Evolutionary conservation across 345 rosid genomes (phyloP).

Genomic region (Heritiera fomes): DNA sequence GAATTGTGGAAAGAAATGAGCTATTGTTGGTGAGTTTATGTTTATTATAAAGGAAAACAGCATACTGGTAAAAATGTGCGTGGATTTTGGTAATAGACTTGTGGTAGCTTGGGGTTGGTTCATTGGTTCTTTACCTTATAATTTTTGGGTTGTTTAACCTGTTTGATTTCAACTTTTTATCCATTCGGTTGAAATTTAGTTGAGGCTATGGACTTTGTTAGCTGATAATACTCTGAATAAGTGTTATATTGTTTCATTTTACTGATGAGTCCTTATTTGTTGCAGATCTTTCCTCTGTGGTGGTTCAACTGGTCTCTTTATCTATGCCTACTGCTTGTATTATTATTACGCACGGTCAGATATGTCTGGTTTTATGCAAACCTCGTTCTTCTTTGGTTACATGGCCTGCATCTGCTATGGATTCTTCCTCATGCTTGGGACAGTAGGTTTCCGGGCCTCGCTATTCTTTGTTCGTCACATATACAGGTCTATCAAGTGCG

Average conservation of each 20-base stretch:
- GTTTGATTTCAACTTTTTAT: not conserved
- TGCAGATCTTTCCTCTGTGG: conserved; percentile 78
- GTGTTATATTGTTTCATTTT: conserved; percentile 3
- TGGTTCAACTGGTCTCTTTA: conserved; percentile 73
- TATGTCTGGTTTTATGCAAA: conserved; percentile 91
- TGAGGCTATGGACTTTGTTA: not conserved
- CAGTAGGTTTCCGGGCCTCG: conserved; percentile 75
- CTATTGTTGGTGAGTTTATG: not conserved
- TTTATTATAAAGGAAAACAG: not conserved
- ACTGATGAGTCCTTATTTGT: conserved; percentile 15
- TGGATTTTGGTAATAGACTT: not conserved
- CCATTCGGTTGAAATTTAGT: not conserved
- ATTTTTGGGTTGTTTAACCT: not conserved
- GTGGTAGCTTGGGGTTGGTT: not conserved
- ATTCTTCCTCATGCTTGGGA: conserved; percentile 84
- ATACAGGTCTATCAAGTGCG: conserved; percentile 77
- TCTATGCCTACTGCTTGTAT: conserved; percentile 73
- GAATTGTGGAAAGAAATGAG: not conserved
- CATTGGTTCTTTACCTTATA: not conserved
- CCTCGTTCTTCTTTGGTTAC: conserved; percentile 81
- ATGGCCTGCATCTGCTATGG: conserved; percentile 90
- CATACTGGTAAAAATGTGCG: not conserved
- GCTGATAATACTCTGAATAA: not conserved
- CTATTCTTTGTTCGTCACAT: conserved; percentile 74
- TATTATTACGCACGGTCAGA: conserved; percentile 73